Base-by-base conservation (phyloP, 2,329 filamentous ascomycete genomes). In the Rhexocercosporidium sp. region DNA sequence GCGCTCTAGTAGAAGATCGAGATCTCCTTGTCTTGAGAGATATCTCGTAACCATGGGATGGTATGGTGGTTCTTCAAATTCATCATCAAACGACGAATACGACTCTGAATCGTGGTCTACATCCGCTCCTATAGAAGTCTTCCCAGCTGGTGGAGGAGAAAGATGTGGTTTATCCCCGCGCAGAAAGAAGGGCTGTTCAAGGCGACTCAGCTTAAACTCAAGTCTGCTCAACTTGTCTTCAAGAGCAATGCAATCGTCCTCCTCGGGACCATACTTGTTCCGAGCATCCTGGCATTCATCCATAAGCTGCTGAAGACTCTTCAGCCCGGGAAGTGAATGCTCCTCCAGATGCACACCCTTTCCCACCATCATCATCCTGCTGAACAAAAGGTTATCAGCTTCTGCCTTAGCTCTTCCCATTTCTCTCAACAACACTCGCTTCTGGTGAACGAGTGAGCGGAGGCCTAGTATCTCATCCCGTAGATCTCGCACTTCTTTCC, bases 1-100 rank as follows among this genome's bases (percentile, higher is more conserved):
- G 3, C 66, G 41, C 49, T 76, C 74, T 12, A 54, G 53, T 3
- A 71, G 56, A 12, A 68, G 68, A 11, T 76, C 68, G 7, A 73
- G 44, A 34, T 70, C 56, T 3, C 70, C 73, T 22, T 67, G 46
- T 22, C 70, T 69, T 0, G 63, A 70, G 1, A 71, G 54, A 53
- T 65, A 73, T 20, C 56, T 20, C 0, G 57, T 44, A 0, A 74
- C 69, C 3, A 69, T 37, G 5, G 74, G 74, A 57, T 75, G 72
- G 41, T 68, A 66, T 68, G 41, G 20, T 22, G 51, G 14, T 31
- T 66, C 64, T 14, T 41, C 29, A 12, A 56, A 57, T 4, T 46
- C 25, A 7, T 44, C 41, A 44, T 49, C 60, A 11, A 63, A 22
- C 18, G 20, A 65, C 39, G 25, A 31, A 9, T 6, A 6, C 3